phyloP scores from a whole-genome alignment of 1,284 basidiomycete species.

The Ceratobasidium theobromae region DNA sequence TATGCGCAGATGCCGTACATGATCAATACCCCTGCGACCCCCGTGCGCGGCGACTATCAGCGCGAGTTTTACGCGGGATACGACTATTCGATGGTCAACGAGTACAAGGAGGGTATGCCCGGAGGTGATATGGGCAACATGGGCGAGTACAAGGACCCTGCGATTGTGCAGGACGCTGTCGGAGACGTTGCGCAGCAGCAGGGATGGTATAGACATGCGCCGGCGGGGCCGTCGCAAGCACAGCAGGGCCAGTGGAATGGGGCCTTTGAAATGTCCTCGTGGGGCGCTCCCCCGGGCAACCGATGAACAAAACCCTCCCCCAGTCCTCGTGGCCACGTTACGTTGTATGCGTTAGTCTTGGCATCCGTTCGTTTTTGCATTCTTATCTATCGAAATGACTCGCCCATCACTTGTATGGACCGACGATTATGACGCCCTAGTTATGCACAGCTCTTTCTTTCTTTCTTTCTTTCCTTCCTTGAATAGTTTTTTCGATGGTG shows the following conservation, averaged over 20 bases:
- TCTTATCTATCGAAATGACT: too few species aligned
- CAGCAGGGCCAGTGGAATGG: slow-evolving; percentile 25
- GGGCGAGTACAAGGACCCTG: too few species aligned
- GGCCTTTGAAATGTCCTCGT: slow-evolving; percentile 10
- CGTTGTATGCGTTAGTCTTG: too few species aligned
- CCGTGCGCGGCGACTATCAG: background rate
- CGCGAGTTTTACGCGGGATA: slow-evolving; percentile 23
- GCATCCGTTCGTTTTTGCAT: too few species aligned
- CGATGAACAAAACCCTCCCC: background rate
- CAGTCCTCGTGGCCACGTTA: slow-evolving; percentile 19
- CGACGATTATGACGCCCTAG: too few species aligned
- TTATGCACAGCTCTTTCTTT: background rate
- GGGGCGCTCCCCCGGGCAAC: background rate
- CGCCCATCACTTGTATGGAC: too few species aligned
- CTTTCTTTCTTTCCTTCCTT: background rate
- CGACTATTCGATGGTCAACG: slow-evolving; percentile 2
- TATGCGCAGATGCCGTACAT: background rate
- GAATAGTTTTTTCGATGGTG: background rate
- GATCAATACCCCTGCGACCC: background rate
- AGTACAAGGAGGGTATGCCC: background rate
- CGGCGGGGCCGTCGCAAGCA: background rate
- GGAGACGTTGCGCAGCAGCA: background rate
- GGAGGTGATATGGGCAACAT: too few species aligned
- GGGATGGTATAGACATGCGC: slow-evolving; percentile 12
- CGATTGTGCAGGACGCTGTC: too few species aligned